Evolutionary conservation across 1,139 yeast genomes (phyloP).

Genomic region (Diutina catenulata): DNA sequence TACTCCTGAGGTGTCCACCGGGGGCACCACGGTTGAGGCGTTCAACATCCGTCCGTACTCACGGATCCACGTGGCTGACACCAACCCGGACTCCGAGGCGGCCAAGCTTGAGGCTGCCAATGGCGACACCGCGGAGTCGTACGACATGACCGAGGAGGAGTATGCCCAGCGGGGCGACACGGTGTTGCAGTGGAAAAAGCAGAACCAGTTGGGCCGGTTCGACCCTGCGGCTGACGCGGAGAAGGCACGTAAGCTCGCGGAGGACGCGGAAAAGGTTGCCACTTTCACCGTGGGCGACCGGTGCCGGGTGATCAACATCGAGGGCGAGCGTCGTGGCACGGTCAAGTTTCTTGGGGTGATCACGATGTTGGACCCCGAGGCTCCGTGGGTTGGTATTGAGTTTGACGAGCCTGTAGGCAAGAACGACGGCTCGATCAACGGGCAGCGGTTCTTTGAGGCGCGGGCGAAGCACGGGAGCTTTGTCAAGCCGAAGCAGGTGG

Average conservation of each 20-base stretch:
- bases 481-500: slow-evolving; percentile 36
- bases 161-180: slow-evolving; percentile 51
- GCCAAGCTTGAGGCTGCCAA: slow-evolving; percentile 20
- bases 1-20: slow-evolving; percentile 13
- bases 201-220: slow-evolving; percentile 59
- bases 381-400: slow-evolving; percentile 36
- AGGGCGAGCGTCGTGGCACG: slow-evolving; percentile 54
- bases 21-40: slow-evolving; percentile 12
- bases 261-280: slow-evolving; percentile 16
- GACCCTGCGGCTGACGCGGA: slow-evolving; percentile 37
- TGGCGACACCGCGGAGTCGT: slow-evolving; percentile 25
- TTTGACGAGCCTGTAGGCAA: slow-evolving; percentile 40
- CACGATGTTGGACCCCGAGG: slow-evolving; percentile 39
- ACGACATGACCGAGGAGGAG: slow-evolving; percentile 51
- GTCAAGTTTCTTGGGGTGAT: slow-evolving; percentile 61
- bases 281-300: slow-evolving; percentile 22
- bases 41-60: slow-evolving; percentile 23
- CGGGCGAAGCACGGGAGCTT: slow-evolving; percentile 36
- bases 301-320: slow-evolving; percentile 31
- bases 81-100: slow-evolving; percentile 38
- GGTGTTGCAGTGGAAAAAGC: slow-evolving; percentile 67
- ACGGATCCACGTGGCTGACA: slow-evolving; percentile 44
- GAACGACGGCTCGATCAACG: slow-evolving; percentile 29
- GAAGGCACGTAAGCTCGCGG: slow-evolving; percentile 11
- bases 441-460: slow-evolving; percentile 22